Conservation (phyloP, 2,329 filamentous ascomycete genomes). For the Penicillium sp. region DNA sequence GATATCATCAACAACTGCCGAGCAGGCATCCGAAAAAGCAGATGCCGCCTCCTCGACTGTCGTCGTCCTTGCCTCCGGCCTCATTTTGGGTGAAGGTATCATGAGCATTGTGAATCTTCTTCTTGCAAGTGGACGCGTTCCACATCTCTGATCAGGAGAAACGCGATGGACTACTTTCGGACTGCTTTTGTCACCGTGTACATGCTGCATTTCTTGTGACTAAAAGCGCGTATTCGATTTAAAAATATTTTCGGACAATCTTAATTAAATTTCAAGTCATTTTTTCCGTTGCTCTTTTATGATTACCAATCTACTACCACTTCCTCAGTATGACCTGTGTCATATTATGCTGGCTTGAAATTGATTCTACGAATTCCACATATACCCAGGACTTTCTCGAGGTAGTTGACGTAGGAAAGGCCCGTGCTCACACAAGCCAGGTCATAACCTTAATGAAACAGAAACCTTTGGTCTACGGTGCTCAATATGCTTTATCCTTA, state of each 20-base stretch:
- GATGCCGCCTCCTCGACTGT: conserved; percentile 59
- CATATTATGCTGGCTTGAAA: neutral
- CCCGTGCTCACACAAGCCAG: neutral
- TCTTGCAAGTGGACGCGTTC: conserved; percentile 73
- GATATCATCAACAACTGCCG: conserved; percentile 30
- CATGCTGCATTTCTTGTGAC: neutral
- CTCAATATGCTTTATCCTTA: neutral
- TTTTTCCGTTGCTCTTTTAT: neutral
- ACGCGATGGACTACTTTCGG: too few species aligned
- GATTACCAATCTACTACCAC: neutral
- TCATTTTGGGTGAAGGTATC: conserved; percentile 90
- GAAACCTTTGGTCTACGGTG: neutral
- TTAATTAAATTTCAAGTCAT: neutral
- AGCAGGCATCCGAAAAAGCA: conserved; percentile 42
- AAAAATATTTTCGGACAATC: neutral
- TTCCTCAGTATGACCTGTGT: neutral
- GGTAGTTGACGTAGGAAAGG: neutral
- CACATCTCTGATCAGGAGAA: conserved; percentile 60
- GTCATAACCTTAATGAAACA: neutral
- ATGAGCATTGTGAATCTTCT: conserved; percentile 87
- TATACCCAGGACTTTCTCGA: neutral
- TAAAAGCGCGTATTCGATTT: neutral
- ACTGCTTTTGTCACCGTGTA: neutral
- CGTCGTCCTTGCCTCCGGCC: conserved; percentile 83
- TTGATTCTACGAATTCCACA: neutral